Base-by-base conservation (phyloP, 129 eudicot species). In the Erigeron canadensis region DNA sequence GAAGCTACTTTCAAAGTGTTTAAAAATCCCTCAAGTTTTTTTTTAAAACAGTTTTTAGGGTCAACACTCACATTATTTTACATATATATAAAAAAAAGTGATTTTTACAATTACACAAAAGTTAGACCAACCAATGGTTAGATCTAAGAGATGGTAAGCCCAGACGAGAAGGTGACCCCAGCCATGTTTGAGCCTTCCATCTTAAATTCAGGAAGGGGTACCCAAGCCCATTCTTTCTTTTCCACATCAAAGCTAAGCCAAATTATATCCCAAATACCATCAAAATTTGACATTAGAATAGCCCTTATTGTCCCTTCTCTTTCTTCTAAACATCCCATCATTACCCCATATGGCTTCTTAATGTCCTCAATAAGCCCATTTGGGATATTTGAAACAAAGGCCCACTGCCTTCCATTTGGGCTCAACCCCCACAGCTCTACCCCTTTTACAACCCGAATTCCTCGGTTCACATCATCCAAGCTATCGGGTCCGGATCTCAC, bases 111-210 rank as follows among this genome's bases (percentile, higher is more conserved):
- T 51, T 70, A 62, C 65, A 77, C 51, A 77, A 41, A 72, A 45
- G 43, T 21, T 53, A 12, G 64, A 74, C 54, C 64, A 74, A 63
- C 62, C 53, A 69, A 41, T 11, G 10, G 18, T 22, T 13, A 22
- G 58, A 67, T 80, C 64, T 72, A 86, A 38, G 77, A 53, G 13
- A 86, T 70, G 16, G 88, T 81, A 38, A 86, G 84, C 77, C 88
- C 91, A 70, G 86, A 75, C 1, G 88, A 84, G 56, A 86, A 81
- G 41, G 91, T 74, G 58, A 86, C 84, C 56, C 91, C 91, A 66
- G 91, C 91, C 86, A 86, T 69, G 44, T 86, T 86, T 45, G 91
- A 76, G 37, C 86, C 83, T 38, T 79, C 80, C 91, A 86, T 86
- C 23, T 81, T 86, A 75, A 84, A 86, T 39, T 84, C 86, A 59